phyloP scores from a whole-genome alignment of 1,284 basidiomycete genomes.

The Vanrija sp. region DNA sequence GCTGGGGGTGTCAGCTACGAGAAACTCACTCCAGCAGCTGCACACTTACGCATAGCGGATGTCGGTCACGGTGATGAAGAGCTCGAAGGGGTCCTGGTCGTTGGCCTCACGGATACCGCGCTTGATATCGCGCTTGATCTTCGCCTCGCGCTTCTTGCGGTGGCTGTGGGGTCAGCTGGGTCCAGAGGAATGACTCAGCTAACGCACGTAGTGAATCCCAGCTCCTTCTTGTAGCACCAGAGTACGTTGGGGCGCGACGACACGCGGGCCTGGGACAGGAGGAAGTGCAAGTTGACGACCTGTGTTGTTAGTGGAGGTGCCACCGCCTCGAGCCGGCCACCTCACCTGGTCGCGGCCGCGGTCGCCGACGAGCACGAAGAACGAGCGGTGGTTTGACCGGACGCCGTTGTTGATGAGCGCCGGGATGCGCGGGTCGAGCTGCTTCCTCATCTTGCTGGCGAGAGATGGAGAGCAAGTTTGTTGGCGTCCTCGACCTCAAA shows the following conservation, averaged over 20 bases:
- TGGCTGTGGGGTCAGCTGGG: conserved; percentile 57
- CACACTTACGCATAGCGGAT: conserved; percentile 82
- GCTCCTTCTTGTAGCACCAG: conserved; percentile 97
- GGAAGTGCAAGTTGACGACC: conserved; percentile 94
- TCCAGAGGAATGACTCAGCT: conserved; percentile 4
- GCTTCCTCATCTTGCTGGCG: conserved; percentile 48
- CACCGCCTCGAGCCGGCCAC: not conserved
- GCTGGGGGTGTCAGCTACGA: conserved; percentile 36
- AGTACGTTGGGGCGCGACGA: conserved; percentile 84
- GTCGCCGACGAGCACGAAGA: conserved; percentile 96
- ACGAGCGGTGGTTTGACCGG: conserved; percentile 85
- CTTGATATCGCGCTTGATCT: conserved; percentile 92
- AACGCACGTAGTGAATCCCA: conserved; percentile 82
- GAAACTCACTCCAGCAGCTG: not conserved
- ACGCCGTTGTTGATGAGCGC: conserved; percentile 92
- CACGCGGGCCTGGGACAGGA: conserved; percentile 84
- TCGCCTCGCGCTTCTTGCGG: conserved; percentile 92
- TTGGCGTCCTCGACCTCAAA: not conserved
- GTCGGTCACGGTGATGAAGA: conserved; percentile 97
- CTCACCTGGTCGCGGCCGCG: conserved; percentile 83
- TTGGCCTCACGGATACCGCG: conserved; percentile 89
- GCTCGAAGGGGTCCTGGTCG: conserved; percentile 95
- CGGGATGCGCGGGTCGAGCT: conserved; percentile 85
- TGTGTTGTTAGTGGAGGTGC: conserved; percentile 37
- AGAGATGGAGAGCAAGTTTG: not conserved